A percentile compares a stretch with the other conserved stretches of the same genome.
Conservation (phyloP, 768 basidiomycete genomes). For the Pleurotus platypus region DNA sequence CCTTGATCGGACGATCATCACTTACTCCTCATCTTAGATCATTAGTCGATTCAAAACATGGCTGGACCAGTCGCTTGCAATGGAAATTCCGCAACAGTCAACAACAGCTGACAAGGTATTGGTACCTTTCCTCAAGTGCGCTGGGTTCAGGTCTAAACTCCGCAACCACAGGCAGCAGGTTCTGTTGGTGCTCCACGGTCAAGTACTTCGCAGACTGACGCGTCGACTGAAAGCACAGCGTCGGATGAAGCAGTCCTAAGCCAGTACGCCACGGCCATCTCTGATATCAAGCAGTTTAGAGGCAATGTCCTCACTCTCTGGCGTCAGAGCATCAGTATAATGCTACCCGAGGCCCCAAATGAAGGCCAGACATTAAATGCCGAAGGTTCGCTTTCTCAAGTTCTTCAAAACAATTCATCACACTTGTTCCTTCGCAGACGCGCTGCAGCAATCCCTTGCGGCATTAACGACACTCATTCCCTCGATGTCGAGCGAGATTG, state of each 20-base stretch:
- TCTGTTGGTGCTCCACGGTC: neutral
- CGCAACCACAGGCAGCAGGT: constrained; percentile 26
- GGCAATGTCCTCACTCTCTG: constrained; percentile 55
- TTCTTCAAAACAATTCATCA: neutral
- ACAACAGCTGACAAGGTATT: constrained; percentile 30
- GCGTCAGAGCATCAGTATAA: constrained; percentile 60
- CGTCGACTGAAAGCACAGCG: constrained; percentile 49
- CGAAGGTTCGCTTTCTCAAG: constrained; percentile 45
- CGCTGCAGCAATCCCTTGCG: constrained; percentile 50
- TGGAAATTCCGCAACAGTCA: constrained; percentile 34
- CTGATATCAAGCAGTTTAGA: constrained; percentile 63
- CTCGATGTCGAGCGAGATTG: constrained; percentile 59
- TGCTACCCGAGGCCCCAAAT: constrained; percentile 47
- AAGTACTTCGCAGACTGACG: constrained; percentile 29
- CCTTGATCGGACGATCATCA: neutral
- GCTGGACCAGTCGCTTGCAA: constrained; percentile 46
- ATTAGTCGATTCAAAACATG: constrained; percentile 76
- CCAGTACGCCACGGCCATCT: constrained; percentile 62
- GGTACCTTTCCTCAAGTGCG: no score
- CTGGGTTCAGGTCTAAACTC: constrained; percentile 10
- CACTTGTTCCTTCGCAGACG: constrained; percentile 33
- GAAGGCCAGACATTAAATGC: constrained; percentile 28
- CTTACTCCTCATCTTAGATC: constrained; percentile 43
- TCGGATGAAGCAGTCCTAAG: constrained; percentile 64
- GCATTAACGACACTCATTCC: constrained; percentile 48